Evolutionary conservation across 2,329 filamentous ascomycete genomes (phyloP).

Genomic region (Stemphylium vesicarium): DNA sequence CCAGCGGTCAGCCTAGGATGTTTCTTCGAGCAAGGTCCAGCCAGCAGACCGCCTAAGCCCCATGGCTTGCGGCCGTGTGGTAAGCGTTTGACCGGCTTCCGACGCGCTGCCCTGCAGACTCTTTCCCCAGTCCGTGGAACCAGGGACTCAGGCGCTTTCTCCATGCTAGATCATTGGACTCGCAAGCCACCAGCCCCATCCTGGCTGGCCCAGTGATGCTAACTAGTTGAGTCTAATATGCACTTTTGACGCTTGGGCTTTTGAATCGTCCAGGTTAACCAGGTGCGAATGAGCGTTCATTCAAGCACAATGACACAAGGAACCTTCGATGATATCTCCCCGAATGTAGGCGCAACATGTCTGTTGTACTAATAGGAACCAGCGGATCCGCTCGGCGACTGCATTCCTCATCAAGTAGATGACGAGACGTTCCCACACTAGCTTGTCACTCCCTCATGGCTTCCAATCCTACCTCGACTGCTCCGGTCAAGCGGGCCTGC

Average conservation of each 20-base stretch:
- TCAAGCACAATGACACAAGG: slow-evolving; percentile 46
- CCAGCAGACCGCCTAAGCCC: slow-evolving; percentile 35
- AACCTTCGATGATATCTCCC: slow-evolving; percentile 33
- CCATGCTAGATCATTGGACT: slow-evolving; percentile 34
- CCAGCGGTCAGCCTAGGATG: slow-evolving; percentile 28
- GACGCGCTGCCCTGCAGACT: slow-evolving; percentile 35
- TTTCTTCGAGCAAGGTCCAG: slow-evolving; percentile 31
- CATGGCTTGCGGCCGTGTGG: slow-evolving; percentile 33
- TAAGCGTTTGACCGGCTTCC: slow-evolving; percentile 36
- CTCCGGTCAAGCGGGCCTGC: slow-evolving; percentile 52
- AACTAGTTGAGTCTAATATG: slow-evolving; percentile 43
- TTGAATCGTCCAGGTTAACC: slow-evolving; percentile 42
- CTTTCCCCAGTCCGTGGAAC: slow-evolving; percentile 31
- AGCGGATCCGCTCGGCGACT: slow-evolving; percentile 35
- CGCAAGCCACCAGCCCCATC: slow-evolving; percentile 22
- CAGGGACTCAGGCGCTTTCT: slow-evolving; percentile 31
- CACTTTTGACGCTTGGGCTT: slow-evolving; percentile 44
- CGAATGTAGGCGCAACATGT: slow-evolving; percentile 39
- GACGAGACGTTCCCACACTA: slow-evolving; percentile 30
- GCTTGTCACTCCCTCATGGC: slow-evolving; percentile 33
- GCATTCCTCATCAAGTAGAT: slow-evolving; percentile 30
- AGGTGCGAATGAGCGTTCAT: slow-evolving; percentile 39
- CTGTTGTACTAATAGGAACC: slow-evolving; percentile 37
- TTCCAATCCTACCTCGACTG: slow-evolving; percentile 41
- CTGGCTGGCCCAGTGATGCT: slow-evolving; percentile 31